Percentiles rank a stretch among this genome's conserved stretches.
Evolutionary conservation across 345 rosid species (phyloP).

Genomic region (thale cress (Arabidopsis thaliana)): DNA sequence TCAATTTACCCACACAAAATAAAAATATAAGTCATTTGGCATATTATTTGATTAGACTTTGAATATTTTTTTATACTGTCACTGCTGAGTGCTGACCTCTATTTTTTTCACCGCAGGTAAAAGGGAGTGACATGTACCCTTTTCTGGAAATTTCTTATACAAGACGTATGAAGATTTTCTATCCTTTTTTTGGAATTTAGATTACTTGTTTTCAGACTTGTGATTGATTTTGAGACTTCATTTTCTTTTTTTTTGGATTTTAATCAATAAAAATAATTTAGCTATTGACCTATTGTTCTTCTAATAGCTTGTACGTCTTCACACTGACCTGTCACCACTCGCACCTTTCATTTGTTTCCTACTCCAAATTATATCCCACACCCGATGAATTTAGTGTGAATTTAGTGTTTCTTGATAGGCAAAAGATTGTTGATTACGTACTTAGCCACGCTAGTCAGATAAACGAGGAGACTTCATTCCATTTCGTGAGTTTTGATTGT

Average conservation of each 20-base stretch:
- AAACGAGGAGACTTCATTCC: background rate
- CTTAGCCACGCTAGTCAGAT: background rate
- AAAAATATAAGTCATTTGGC: too few relatives aligned
- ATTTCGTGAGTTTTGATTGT: background rate
- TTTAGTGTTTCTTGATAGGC: background rate
- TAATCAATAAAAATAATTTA: background rate
- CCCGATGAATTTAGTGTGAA: background rate
- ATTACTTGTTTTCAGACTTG: conserved; percentile 23
- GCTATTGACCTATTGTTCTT: background rate
- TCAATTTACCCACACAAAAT: background rate
- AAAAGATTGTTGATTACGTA: background rate
- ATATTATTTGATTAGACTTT: background rate
- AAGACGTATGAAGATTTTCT: background rate
- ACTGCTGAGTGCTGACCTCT: background rate
- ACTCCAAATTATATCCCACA: background rate
- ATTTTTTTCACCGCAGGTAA: background rate
- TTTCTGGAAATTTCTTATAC: background rate
- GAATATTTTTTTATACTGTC: background rate
- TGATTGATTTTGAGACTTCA: background rate
- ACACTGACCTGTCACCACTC: background rate
- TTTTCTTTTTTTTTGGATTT: background rate
- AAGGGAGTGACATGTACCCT: background rate
- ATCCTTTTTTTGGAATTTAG: background rate
- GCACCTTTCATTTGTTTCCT: background rate
- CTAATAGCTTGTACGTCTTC: background rate